Evolutionary conservation across 1,139 yeast species (phyloP).

Genomic region (Kodamaea anthophila): DNA sequence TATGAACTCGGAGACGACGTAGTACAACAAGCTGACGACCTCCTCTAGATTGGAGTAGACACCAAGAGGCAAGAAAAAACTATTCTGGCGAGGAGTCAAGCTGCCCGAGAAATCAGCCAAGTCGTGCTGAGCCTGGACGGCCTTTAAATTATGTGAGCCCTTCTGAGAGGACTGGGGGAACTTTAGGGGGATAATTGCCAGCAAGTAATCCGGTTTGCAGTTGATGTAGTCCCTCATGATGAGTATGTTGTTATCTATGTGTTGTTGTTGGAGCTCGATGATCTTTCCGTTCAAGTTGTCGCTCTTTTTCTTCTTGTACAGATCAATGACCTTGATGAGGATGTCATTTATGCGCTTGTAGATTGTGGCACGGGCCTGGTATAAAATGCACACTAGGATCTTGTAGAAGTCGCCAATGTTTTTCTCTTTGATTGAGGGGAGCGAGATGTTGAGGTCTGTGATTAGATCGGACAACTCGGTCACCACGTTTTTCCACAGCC

Average conservation of each 20-base stretch:
- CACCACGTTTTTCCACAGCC: constrained; percentile 29
- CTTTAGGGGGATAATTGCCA: constrained; percentile 22
- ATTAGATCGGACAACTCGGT: constrained; percentile 23
- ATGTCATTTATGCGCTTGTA: constrained; percentile 25
- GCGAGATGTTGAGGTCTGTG: constrained; percentile 15
- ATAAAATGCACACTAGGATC: constrained; percentile 26
- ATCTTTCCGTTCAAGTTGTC: constrained; percentile 19
- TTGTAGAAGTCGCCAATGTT: constrained; percentile 17
- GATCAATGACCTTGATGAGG: constrained; percentile 20
- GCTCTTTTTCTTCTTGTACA: constrained; percentile 16
- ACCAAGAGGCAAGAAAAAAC: constrained; percentile 35
- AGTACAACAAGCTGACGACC: constrained; percentile 26
- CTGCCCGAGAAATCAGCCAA: constrained; percentile 8
- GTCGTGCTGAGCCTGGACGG: constrained; percentile 10
- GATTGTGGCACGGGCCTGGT: constrained; percentile 25
- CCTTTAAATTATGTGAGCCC: constrained; percentile 14
- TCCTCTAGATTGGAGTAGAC: constrained; percentile 31
- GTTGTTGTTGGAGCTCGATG: constrained; percentile 24
- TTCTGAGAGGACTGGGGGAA: constrained; percentile 33
- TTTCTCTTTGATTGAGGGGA: constrained; percentile 13
- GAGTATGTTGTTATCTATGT: constrained; percentile 19
- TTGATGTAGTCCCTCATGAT: constrained; percentile 21
- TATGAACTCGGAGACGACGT: constrained; percentile 27
- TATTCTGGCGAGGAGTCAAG: constrained; percentile 15
- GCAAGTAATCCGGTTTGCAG: constrained; percentile 23